Evolutionary conservation across 768 basidiomycete species (phyloP), one percentile per base, ranked within the genome.

Genomic region (Coprinellus micaceus): DNA sequence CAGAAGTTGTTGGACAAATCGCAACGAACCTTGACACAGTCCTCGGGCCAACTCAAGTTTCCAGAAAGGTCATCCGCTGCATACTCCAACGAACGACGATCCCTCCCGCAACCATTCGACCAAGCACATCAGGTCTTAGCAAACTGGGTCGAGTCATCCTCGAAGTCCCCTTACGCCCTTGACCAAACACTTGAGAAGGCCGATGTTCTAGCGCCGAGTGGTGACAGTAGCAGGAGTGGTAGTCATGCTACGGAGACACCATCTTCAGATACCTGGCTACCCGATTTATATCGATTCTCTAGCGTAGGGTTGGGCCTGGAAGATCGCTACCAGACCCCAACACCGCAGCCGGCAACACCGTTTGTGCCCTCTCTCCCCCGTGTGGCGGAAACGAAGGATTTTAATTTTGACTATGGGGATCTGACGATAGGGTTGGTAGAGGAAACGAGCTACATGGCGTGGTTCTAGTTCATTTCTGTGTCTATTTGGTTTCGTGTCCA

Each of bases 401-500:
- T 82, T 60, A 84, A 85, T 66, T 81, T 85, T 63, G 84, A 85
- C 58, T 76, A 83, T 61, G 84, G 84, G 4, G 83, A 82, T 21
- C 64, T 86, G 58, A 80, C 75, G 26, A 73, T 75, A 45, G 77
- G 80, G 45, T 69, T 82, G 57, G 77, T 83, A 54, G 81, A 81
- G 61, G 83, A 79, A 60, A 84, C 82, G 33, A 82, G 81, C 54
- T 85, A 83, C 64, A 85, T 86, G 84, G 82, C 83, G 22, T 86
- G 84, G 84, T 86, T 86, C 63, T 85, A 71, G n/a, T 26, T 26
- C 41, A 11, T 25, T 29, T 9, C 30, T 44, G 28, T 13, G 17
- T 24, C 12, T 25, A 33, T 52, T 41, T 7, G 6, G 29, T 41
- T 52, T 6, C 24, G 21, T n/a, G 11, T 6, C 24, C 5, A 5